A percentile compares a stretch with the other conserved stretches of the same genome.
Conservation (phyloP, 2,329 filamentous ascomycete genomes). For the Cryphonectria nitschkei region DNA sequence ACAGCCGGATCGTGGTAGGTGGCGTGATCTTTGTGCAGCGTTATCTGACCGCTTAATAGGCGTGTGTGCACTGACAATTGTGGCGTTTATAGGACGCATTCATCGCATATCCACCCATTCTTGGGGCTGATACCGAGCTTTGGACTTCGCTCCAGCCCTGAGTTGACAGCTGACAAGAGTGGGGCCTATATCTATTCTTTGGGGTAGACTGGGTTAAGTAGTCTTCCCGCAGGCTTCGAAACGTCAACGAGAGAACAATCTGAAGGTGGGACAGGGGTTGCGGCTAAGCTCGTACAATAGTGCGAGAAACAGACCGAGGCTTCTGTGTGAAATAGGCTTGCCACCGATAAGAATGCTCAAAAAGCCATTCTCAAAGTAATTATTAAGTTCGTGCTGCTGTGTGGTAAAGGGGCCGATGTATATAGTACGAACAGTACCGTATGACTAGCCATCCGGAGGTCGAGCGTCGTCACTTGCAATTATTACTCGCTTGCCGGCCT, state of each 20-base stretch:
- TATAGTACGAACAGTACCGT: neutral
- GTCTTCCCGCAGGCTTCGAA: slow-evolving; percentile 2
- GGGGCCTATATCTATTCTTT: slow-evolving; percentile 28
- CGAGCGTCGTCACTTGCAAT: neutral
- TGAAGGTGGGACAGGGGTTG: slow-evolving; percentile 15
- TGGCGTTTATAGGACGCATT: slow-evolving; percentile 4
- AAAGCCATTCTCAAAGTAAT: neutral
- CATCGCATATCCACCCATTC: slow-evolving; percentile 27
- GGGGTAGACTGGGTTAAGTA: slow-evolving; percentile 26
- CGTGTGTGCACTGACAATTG: neutral
- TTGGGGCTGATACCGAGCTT: slow-evolving; percentile 53
- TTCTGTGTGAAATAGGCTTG: neutral
- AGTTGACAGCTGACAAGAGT: slow-evolving; percentile 44
- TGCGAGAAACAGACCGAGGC: slow-evolving; percentile 16
- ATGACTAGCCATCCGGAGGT: neutral
- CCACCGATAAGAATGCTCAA: neutral
- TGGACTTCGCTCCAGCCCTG: slow-evolving; percentile 49
- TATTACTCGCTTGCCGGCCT: neutral
- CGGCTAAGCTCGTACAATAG: slow-evolving; percentile 9
- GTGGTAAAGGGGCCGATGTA: neutral
- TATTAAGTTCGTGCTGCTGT: neutral
- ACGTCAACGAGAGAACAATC: neutral
- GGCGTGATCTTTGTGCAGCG: neutral
- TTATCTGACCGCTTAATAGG: neutral
- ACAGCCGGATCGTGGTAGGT: slow-evolving; percentile 4